Conservation (phyloP, 2,329 filamentous ascomycete species). For the Cercospora beticola region DNA sequence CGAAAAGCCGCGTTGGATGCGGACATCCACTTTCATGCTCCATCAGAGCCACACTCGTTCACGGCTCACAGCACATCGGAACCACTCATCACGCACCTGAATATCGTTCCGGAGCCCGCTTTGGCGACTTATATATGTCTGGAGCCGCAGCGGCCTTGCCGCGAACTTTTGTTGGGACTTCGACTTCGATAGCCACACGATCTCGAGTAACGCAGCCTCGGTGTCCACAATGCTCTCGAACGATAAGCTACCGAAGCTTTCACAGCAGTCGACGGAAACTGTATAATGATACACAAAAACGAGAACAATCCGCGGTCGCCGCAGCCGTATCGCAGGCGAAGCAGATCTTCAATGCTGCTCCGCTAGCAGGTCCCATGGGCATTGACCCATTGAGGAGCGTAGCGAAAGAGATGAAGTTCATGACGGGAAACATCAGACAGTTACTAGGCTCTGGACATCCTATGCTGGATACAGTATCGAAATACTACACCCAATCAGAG, state of each 20-base stretch:
- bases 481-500: constrained; percentile 96
- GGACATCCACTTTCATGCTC: not conserved
- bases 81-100: not conserved
- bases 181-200: constrained; percentile 28
- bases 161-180: constrained; percentile 36
- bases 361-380: constrained; percentile 65
- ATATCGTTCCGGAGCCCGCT: not conserved
- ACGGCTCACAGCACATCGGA: not conserved
- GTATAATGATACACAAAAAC: constrained; percentile 41
- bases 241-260: constrained; percentile 30
- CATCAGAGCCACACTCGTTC: constrained; percentile 1
- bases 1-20: constrained; percentile 4
- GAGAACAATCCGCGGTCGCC: constrained; percentile 63
- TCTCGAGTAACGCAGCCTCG: constrained; percentile 22
- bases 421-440: constrained; percentile 90
- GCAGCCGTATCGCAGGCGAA: constrained; percentile 68
- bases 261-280: constrained; percentile 33
- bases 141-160: constrained; percentile 34
- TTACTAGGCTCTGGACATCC: constrained; percentile 93
- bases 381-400: constrained; percentile 88
- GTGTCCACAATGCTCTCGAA: constrained; percentile 37
- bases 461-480: constrained; percentile 88
- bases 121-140: constrained; percentile 35
- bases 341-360: constrained; percentile 69
- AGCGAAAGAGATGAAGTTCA: constrained; percentile 93